Conservation (phyloP, 31 red algal genomes). For the Endocladia muricata region DNA sequence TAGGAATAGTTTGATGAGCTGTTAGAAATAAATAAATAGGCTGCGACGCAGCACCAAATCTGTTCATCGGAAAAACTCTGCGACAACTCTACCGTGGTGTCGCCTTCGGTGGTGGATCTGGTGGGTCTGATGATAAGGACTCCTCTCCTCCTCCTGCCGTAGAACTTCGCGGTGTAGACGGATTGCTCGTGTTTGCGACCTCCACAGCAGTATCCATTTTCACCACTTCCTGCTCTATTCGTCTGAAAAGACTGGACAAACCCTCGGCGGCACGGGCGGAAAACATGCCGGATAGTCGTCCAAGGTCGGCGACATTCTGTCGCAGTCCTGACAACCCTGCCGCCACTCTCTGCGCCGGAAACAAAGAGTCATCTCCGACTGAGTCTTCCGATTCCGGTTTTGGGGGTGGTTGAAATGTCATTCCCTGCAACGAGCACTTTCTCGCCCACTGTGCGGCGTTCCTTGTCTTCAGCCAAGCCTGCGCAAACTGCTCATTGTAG, state of each 20-base stretch:
- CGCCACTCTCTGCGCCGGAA: slow-evolving; percentile 55
- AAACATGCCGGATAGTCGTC: slow-evolving; percentile 34
- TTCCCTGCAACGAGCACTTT: slow-evolving; percentile 3
- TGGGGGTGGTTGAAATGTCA: slow-evolving; percentile 32
- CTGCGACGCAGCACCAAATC: no score
- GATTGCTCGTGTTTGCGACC: slow-evolving; percentile 10
- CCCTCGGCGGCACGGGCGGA: slow-evolving; percentile 57
- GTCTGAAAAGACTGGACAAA: slow-evolving; percentile 56
- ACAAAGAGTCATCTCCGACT: slow-evolving; percentile 33
- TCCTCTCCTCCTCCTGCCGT: background rate
- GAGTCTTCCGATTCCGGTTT: slow-evolving; percentile 58
- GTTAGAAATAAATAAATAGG: no score
- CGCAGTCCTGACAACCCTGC: slow-evolving; percentile 50
- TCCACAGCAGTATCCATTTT: slow-evolving; percentile 42
- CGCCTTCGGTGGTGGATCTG: no score
- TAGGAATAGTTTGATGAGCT: no score
- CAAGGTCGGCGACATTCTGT: slow-evolving; percentile 48
- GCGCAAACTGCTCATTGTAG: slow-evolving; percentile 52
- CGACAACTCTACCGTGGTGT: no score
- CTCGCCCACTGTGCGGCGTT: slow-evolving; percentile 63
- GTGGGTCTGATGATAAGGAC: no score
- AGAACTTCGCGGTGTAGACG: background rate
- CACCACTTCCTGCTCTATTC: slow-evolving; percentile 61
- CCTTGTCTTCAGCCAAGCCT: slow-evolving; percentile 49
- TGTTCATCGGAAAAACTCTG: no score